Conservation (phyloP, 306 rosid genomes). For the Phaseolus lunatus region DNA sequence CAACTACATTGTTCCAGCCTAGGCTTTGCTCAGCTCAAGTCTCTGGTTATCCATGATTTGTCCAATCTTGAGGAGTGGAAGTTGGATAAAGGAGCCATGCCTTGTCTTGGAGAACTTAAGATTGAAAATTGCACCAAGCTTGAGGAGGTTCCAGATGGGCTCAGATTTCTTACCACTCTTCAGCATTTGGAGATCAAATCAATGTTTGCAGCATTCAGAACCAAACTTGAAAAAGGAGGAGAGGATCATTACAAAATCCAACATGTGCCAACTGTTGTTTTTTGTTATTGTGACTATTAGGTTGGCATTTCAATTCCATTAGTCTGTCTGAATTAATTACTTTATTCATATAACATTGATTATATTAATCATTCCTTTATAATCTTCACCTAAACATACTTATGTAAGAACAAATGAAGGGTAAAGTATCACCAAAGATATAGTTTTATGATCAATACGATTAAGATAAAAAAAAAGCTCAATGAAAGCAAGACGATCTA, state of each 20-base stretch:
- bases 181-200: constrained; percentile 47
- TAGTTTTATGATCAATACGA: too few species aligned
- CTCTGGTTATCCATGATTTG: constrained; percentile 34
- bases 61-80: constrained; percentile 53
- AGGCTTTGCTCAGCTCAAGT: constrained; percentile 57
- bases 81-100: constrained; percentile 59
- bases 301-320: neutral
- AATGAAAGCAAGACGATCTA: too few species aligned
- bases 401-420: neutral
- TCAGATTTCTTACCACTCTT: constrained; percentile 48
- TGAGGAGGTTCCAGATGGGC: constrained; percentile 57
- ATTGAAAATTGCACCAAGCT: constrained; percentile 36
- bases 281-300: constrained; percentile 54
- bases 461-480: too few species aligned
- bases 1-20: constrained; percentile 38
- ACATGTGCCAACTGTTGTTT: constrained; percentile 52
- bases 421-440: too few species aligned
- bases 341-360: neutral
- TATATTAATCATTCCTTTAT: neutral
- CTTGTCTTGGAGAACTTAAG: constrained; percentile 46
- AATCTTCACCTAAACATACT: neutral
- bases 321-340: constrained; percentile 12
- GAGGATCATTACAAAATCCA: constrained; percentile 59
- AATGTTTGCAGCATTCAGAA: constrained; percentile 51
- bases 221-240: constrained; percentile 54